These are phyloP conservation scores for Xylariaceae sp. DNA, from an alignment of 2,329 filamentous ascomycete species.

Conservation along the genomic window DNA sequence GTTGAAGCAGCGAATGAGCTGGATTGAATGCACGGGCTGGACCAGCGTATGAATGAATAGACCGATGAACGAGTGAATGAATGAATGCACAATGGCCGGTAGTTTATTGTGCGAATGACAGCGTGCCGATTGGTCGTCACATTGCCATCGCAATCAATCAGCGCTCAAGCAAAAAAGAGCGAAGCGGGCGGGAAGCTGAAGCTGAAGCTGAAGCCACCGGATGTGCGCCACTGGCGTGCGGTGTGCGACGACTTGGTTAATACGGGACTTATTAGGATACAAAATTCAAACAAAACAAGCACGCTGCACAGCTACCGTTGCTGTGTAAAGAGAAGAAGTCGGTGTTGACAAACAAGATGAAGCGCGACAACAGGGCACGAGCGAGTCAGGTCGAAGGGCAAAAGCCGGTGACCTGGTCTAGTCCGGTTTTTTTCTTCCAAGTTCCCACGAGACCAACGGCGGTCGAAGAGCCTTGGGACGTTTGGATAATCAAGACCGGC, in stretches of 20 bases:
- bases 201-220: slow-evolving; percentile 11
- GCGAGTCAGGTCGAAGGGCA: too few relatives aligned
- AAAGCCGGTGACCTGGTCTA: too few relatives aligned
- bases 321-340: too few relatives aligned
- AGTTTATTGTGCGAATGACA: background rate
- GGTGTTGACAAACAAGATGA: too few relatives aligned
- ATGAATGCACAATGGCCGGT: background rate
- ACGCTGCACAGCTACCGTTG: too few relatives aligned
- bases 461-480: too few relatives aligned
- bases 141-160: background rate
- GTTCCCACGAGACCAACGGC: too few relatives aligned
- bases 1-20: background rate
- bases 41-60: slow-evolving; percentile 6
- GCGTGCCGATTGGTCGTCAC: background rate
- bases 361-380: too few relatives aligned
- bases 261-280: too few relatives aligned
- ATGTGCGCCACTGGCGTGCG: background rate
- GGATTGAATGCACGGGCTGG: background rate
- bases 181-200: slow-evolving; percentile 11
- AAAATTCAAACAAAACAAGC: too few relatives aligned
- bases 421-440: too few relatives aligned
- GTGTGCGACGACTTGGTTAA: slow-evolving; percentile 1
- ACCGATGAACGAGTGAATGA: background rate
- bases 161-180: slow-evolving; percentile 4
- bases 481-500: too few relatives aligned